A percentile compares a stretch with the other conserved stretches of the same genome.
Conservation (phyloP, 2,329 filamentous ascomycete genomes). For the Podosphaera xanthii region DNA sequence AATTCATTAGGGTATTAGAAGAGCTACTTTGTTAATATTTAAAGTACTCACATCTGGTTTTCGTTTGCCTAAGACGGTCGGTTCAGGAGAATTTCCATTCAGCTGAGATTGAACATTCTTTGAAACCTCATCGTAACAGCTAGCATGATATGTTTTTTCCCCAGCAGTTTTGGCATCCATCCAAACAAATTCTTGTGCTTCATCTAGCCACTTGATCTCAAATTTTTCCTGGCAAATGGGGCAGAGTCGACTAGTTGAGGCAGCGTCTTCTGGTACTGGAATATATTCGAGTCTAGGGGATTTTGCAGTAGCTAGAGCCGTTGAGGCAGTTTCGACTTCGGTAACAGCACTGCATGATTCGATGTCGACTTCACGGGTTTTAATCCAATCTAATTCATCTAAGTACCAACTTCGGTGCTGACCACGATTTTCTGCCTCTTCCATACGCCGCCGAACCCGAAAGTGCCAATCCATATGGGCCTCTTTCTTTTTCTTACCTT, state of each 20-base stretch:
- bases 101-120: conserved; percentile 32
- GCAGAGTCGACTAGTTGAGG: conserved; percentile 54
- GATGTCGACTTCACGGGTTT: conserved; percentile 59
- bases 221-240: conserved; percentile 94
- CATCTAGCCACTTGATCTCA: conserved; percentile 75
- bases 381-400: conserved; percentile 84
- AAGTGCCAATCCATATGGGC: conserved; percentile 98
- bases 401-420: conserved; percentile 91
- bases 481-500: conserved; percentile 67
- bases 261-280: conserved; percentile 57
- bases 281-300: conserved; percentile 46
- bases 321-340: conserved; percentile 1
- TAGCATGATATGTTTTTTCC: conserved; percentile 67
- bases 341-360: conserved; percentile 19
- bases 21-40: neutral
- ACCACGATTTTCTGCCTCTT: conserved; percentile 63
- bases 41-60: conserved; percentile 37
- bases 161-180: conserved; percentile 65
- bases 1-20: neutral
- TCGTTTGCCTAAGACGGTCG: conserved; percentile 43
- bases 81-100: conserved; percentile 22
- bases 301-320: conserved; percentile 18
- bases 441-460: conserved; percentile 69
- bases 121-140: conserved; percentile 64
- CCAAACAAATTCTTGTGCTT: conserved; percentile 93